phyloP scores from a whole-genome alignment of 2,329 filamentous ascomycete genomes.

The Fusarium longipes region DNA sequence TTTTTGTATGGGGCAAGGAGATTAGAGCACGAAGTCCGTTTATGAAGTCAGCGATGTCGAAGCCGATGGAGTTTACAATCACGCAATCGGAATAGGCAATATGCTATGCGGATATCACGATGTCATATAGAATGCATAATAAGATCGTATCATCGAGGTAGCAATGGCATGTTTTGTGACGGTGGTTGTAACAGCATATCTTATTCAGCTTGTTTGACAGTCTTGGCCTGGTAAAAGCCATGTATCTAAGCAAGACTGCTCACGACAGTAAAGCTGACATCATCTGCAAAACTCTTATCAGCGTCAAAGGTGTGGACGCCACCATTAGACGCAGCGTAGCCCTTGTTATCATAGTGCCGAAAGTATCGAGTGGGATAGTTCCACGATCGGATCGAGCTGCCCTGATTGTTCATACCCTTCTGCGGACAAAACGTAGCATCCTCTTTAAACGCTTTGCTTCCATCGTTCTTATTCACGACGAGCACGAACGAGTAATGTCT shows the following conservation, averaged over 20 bases:
- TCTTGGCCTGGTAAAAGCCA: no score
- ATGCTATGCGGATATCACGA: fast-evolving
- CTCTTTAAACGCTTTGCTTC: slow-evolving; percentile 19
- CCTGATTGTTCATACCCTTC: slow-evolving; percentile 9
- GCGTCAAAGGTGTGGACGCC: slow-evolving; percentile 25
- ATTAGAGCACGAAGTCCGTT: slow-evolving; percentile 32
- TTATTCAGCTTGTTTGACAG: no score
- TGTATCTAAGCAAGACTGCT: not conserved
- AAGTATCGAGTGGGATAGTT: slow-evolving; percentile 27
- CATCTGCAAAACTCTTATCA: slow-evolving; percentile 1
- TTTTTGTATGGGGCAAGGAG: slow-evolving; percentile 30
- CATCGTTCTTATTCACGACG: not conserved
- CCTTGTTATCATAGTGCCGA: slow-evolving; percentile 13
- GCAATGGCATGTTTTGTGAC: fast-evolving
- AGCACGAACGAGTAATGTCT: slow-evolving; percentile 8
- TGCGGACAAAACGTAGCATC: slow-evolving; percentile 29
- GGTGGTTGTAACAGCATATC: no score
- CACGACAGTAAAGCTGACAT: slow-evolving; percentile 10
- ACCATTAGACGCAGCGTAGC: slow-evolving; percentile 6
- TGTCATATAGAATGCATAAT: fast-evolving
- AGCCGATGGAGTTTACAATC: slow-evolving; percentile 18
- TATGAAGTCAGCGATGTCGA: slow-evolving; percentile 25
- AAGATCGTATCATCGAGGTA: not conserved
- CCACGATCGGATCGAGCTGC: slow-evolving; percentile 21
- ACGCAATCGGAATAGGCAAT: not conserved